These are phyloP conservation scores for Chalciporus sphaerocephalus DNA, from an alignment of 768 basidiomycete species.

Conservation along the genomic window DNA sequence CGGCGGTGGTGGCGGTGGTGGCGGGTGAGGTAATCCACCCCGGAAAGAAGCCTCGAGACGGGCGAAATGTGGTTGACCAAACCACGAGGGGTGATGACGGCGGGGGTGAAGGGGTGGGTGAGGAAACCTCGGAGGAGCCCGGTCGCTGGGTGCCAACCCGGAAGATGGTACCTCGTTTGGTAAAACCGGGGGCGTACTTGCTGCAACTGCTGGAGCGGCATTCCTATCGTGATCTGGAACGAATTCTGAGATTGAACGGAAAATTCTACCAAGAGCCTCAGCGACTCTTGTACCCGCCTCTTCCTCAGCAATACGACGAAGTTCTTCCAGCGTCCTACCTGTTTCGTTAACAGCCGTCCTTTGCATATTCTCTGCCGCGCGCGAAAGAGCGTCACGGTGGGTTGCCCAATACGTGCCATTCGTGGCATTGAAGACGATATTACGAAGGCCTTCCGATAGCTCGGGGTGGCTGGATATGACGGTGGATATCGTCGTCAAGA, in stretches of 20 bases:
- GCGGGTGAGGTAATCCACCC: constrained; percentile 16
- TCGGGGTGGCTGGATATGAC: constrained; percentile 66
- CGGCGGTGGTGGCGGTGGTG: constrained; percentile 21
- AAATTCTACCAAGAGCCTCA: constrained; percentile 56
- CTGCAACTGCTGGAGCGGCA: constrained; percentile 1
- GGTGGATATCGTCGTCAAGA: constrained; percentile 53
- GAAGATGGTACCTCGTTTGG: constrained; percentile 1
- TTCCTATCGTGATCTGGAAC: constrained; percentile 17
- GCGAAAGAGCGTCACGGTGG: constrained; percentile 56
- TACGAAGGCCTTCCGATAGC: constrained; percentile 61
- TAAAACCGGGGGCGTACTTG: background rate
- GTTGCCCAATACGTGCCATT: constrained; percentile 66
- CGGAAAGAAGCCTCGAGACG: constrained; percentile 13
- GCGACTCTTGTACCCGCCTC: constrained; percentile 62
- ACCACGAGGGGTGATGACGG: constrained; percentile 25
- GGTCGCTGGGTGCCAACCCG: constrained; percentile 4
- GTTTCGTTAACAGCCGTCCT: constrained; percentile 40
- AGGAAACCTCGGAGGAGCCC: constrained; percentile 14
- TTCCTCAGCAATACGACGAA: constrained; percentile 51
- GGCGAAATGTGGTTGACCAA: constrained; percentile 10
- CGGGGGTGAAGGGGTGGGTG: constrained; percentile 15
- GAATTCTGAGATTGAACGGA: constrained; percentile 48
- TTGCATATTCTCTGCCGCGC: constrained; percentile 52
- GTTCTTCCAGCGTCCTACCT: constrained; percentile 39
- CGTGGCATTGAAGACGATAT: constrained; percentile 56